Evolutionary conservation across 2,329 filamentous ascomycete genomes (phyloP).

Genomic region (Ophiostoma sp.): DNA sequence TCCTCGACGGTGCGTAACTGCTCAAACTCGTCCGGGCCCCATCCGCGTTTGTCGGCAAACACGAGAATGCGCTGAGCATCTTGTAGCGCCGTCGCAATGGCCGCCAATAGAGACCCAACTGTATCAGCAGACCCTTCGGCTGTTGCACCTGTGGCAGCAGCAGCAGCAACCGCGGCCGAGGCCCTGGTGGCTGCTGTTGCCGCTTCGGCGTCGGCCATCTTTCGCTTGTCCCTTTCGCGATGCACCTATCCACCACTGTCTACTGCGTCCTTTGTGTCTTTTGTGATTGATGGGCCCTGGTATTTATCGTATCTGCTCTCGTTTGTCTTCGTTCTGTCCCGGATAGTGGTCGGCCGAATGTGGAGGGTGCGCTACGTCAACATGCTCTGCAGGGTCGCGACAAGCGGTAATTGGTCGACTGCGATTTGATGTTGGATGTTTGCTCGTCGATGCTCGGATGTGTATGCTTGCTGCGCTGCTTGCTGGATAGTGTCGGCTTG

Average conservation of each 20-base stretch:
- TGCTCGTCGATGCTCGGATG: background rate
- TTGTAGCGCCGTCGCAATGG: slow-evolving; percentile 50
- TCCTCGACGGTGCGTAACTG: slow-evolving; percentile 51
- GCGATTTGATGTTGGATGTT: too few species aligned
- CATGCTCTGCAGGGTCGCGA: background rate
- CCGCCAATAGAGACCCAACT: slow-evolving; percentile 53
- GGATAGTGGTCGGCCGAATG: background rate
- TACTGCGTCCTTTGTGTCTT: background rate
- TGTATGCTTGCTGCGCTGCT: background rate
- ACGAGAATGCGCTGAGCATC: slow-evolving; percentile 50
- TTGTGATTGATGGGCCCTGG: background rate
- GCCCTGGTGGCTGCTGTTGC: slow-evolving; percentile 19
- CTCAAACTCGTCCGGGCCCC: slow-evolving; percentile 55
- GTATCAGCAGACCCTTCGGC: slow-evolving; percentile 38
- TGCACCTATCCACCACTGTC: background rate
- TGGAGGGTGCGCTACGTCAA: background rate
- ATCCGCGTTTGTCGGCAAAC: slow-evolving; percentile 54
- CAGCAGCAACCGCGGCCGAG: slow-evolving; percentile 24
- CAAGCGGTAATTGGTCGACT: slow-evolving; percentile 6
- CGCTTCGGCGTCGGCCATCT: slow-evolving; percentile 13
- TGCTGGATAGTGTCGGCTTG: background rate
- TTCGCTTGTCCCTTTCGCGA: background rate
- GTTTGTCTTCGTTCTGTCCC: background rate
- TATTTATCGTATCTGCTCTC: background rate
- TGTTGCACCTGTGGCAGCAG: slow-evolving; percentile 1